Conservation (phyloP, 2,329 filamentous ascomycete species). For the Venturia carpophila region DNA sequence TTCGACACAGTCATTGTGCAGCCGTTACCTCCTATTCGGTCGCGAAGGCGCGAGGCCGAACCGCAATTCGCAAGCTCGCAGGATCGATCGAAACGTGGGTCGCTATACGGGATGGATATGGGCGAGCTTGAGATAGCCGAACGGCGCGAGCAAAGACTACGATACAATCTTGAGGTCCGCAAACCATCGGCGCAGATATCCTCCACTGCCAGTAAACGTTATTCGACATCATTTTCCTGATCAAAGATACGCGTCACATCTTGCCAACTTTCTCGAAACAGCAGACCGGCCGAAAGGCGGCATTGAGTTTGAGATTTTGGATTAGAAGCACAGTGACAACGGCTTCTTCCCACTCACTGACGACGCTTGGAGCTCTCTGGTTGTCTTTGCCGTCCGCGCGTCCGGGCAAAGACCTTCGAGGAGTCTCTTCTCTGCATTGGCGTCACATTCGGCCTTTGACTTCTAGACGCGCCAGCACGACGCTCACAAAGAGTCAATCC, state of each 20-base stretch:
- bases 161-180: slow-evolving; percentile 14
- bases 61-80: background rate
- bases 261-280: background rate
- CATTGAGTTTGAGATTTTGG: background rate
- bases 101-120: slow-evolving; percentile 15
- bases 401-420: background rate
- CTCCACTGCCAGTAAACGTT: background rate
- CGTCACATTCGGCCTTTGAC: too few species aligned
- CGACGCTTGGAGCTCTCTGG: background rate
- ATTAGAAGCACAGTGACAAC: background rate
- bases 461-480: too few species aligned
- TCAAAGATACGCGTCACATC: background rate
- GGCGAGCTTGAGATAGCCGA: slow-evolving; percentile 14
- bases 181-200: slow-evolving; percentile 1
- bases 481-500: too few species aligned
- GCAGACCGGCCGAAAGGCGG: background rate
- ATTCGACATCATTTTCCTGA: slow-evolving; percentile 7
- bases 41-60: slow-evolving; percentile 2
- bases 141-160: slow-evolving; percentile 12
- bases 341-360: background rate
- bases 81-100: slow-evolving; percentile 16
- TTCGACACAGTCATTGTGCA: slow-evolving; percentile 14
- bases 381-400: background rate
- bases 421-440: too few species aligned
- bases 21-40: background rate